phyloP scores from a whole-genome alignment of 2,329 filamentous ascomycete genomes.

The Phaeomoniella chlamydospora region DNA sequence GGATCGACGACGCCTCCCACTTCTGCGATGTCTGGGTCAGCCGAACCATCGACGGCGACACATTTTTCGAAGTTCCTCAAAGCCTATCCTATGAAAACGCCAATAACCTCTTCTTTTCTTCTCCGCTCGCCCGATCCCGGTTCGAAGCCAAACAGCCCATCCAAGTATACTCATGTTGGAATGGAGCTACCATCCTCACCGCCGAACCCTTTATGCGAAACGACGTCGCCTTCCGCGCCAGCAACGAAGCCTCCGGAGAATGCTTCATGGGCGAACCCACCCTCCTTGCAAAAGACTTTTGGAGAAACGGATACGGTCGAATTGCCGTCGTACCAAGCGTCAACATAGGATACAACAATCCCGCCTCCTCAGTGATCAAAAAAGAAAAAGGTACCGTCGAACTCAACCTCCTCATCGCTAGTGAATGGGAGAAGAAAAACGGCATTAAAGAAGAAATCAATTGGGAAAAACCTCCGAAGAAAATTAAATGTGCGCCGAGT shows the following conservation, averaged over 20 bases:
- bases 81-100: slow-evolving; percentile 35
- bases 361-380: slow-evolving; percentile 31
- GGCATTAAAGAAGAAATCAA: slow-evolving; percentile 6
- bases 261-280: slow-evolving; percentile 41
- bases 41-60: slow-evolving; percentile 36
- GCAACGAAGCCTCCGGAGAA: slow-evolving; percentile 20
- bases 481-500: slow-evolving; percentile 12
- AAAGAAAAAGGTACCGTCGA: slow-evolving; percentile 33
- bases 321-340: slow-evolving; percentile 43
- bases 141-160: slow-evolving; percentile 30
- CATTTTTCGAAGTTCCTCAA: slow-evolving; percentile 38
- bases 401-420: slow-evolving; percentile 4
- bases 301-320: slow-evolving; percentile 32
- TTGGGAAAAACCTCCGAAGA: slow-evolving; percentile 11
- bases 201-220: slow-evolving; percentile 32
- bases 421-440: slow-evolving; percentile 2
- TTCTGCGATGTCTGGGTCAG: slow-evolving; percentile 47
- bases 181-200: slow-evolving; percentile 36
- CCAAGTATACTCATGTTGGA: slow-evolving; percentile 49
- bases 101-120: slow-evolving; percentile 40
- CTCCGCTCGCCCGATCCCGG: slow-evolving; percentile 19
- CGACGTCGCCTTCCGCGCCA: slow-evolving; percentile 30
- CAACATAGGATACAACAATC: slow-evolving; percentile 39
- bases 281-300: slow-evolving; percentile 44
- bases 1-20: slow-evolving; percentile 31